Evolutionary conservation across 2,329 filamentous ascomycete genomes (phyloP).

Genomic region (Hypoxylon rubiginosum): DNA sequence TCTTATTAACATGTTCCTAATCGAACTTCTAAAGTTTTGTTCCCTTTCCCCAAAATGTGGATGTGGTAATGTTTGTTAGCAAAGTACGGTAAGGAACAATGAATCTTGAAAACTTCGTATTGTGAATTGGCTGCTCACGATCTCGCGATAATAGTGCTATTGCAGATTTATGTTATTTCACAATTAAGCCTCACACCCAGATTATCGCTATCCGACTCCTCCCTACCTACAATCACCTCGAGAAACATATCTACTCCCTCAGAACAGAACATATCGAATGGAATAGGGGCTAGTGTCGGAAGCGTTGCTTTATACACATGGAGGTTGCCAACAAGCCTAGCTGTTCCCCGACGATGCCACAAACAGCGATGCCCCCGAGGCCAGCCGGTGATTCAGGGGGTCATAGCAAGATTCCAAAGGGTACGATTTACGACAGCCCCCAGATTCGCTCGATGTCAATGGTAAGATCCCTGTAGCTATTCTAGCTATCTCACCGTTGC

Average conservation of each 20-base stretch:
- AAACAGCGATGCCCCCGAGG: neutral
- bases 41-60: neutral
- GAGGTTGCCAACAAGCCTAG: neutral
- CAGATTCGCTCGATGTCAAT: neutral
- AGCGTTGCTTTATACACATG: neutral
- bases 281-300: neutral
- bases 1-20: constrained; percentile 2
- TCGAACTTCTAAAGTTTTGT: neutral
- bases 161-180: neutral
- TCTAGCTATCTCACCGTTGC: neutral
- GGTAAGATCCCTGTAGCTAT: neutral
- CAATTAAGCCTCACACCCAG: neutral
- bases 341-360: neutral
- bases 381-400: neutral
- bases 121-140: neutral
- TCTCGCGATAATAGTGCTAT: neutral
- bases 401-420: neutral
- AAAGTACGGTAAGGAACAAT: neutral
- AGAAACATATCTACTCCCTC: neutral
- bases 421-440: neutral
- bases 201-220: neutral
- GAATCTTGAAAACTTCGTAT: neutral
- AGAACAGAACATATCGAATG: neutral
- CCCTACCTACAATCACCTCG: neutral
- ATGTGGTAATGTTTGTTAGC: neutral